These are phyloP conservation scores for Fusarium sp. DNA, from an alignment of 2,329 filamentous ascomycete species.

Conservation along the genomic window DNA sequence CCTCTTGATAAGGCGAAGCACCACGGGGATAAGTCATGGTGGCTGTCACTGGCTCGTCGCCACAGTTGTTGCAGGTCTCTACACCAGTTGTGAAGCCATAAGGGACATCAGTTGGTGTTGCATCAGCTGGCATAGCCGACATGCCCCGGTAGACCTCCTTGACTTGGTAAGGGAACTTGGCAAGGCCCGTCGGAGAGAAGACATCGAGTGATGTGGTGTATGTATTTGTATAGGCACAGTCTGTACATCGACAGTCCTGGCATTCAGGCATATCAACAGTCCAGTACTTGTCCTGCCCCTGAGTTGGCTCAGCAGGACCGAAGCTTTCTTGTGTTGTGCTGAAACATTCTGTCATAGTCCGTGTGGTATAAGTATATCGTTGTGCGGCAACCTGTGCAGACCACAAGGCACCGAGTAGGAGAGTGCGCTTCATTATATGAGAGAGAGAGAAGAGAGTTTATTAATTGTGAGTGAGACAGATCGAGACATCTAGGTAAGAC, in stretches of 20 bases:
- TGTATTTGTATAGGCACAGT: conserved; percentile 44
- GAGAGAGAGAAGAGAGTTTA: conserved; percentile 1
- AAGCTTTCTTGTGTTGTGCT: conserved; percentile 43
- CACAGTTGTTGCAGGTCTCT: conserved; percentile 41
- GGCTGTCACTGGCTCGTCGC: conserved; percentile 40
- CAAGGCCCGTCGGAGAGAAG: conserved; percentile 40
- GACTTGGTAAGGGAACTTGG: conserved; percentile 38
- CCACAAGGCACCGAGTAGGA: conserved; percentile 24
- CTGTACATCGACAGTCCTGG: conserved; percentile 40
- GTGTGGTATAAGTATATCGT: conserved; percentile 46
- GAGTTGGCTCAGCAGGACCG: conserved; percentile 42
- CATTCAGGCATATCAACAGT: conserved; percentile 47
- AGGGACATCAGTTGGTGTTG: conserved; percentile 37
- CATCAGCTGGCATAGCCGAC: conserved; percentile 39
- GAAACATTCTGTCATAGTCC: conserved; percentile 46
- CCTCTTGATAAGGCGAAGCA: conserved; percentile 37
- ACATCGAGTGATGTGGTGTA: conserved; percentile 46
- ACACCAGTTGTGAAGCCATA: conserved; percentile 44
- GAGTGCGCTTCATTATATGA: conserved; percentile 38
- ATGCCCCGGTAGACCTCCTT: conserved; percentile 49
- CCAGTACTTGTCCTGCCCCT: conserved; percentile 41
- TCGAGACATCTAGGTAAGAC: conserved; percentile 26
- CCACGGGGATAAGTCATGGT: conserved; percentile 49
- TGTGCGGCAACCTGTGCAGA: conserved; percentile 34
- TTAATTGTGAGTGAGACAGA: conserved; percentile 9